phyloP scores from a whole-genome alignment of 352 stramenopile species.

The Hyaloperonospora arabidopsidis region DNA sequence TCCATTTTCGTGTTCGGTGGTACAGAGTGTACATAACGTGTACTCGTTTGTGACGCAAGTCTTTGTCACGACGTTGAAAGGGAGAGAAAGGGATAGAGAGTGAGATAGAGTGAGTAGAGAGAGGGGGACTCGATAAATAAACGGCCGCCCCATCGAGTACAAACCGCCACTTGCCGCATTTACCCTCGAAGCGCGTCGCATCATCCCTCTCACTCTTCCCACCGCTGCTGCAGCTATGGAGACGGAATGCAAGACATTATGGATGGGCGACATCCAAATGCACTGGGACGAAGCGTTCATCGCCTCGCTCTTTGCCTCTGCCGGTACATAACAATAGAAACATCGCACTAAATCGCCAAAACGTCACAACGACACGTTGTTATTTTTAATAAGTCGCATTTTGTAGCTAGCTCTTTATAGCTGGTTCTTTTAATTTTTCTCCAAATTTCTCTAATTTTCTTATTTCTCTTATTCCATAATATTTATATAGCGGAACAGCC shows the following conservation, averaged over 20 bases:
- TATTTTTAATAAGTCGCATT: neutral
- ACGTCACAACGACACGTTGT: neutral
- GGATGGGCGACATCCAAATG: conserved; percentile 88
- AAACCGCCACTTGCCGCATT: neutral
- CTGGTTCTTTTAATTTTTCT: too few relatives aligned
- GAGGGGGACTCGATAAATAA: neutral
- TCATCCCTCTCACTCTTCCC: neutral
- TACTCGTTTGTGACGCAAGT: conserved; percentile 1
- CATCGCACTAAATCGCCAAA: neutral
- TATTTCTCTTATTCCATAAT: neutral
- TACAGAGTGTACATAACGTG: conserved; percentile 8
- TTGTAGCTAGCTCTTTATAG: too few relatives aligned
- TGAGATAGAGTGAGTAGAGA: conserved; percentile 8
- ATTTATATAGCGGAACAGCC: conserved; percentile 56
- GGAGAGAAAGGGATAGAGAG: conserved; percentile 14
- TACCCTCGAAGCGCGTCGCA: too few relatives aligned
- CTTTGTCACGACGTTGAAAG: conserved; percentile 21
- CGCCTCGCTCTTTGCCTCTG: conserved; percentile 68
- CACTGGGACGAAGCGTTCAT: conserved; percentile 88
- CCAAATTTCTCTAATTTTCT: neutral
- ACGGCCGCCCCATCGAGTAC: neutral
- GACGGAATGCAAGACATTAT: conserved; percentile 77
- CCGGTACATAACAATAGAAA: conserved; percentile 34
- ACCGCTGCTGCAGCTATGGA: conserved; percentile 15
- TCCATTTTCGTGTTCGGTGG: conserved; percentile 8